phyloP scores from a whole-genome alignment of 1,284 basidiomycete genomes.

The Trichosporon coremiiforme region DNA sequence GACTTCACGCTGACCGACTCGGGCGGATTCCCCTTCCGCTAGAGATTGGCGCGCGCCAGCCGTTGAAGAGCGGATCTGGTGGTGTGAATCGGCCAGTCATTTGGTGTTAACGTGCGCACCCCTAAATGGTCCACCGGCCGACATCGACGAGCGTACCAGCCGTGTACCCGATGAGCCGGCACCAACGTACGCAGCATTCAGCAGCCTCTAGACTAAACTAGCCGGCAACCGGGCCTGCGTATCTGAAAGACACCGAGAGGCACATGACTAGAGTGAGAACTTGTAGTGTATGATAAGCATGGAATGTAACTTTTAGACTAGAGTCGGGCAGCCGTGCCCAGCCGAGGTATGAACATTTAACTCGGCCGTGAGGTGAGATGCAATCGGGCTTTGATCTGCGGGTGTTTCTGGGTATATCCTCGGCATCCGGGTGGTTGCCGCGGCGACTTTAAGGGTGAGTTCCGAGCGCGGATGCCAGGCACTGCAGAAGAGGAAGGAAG shows the following conservation, averaged over 20 bases:
- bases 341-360: no score
- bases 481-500: no score
- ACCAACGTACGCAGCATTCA: no score
- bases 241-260: background rate
- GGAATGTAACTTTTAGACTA: background rate
- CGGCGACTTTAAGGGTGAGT: background rate
- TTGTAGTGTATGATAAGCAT: slow-evolving; percentile 4
- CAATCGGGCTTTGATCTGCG: background rate
- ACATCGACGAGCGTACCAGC: no score
- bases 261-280: background rate
- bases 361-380: no score
- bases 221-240: background rate
- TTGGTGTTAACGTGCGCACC: no score
- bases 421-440: background rate
- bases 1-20: slow-evolving; percentile 51
- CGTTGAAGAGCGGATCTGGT: no score
- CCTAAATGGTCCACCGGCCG: no score
- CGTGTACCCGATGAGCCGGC: no score
- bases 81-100: no score
- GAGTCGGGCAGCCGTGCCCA: no score
- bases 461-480: background rate
- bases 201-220: background rate
- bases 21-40: slow-evolving; percentile 51
- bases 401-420: background rate
- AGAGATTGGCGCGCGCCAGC: background rate